Percentiles rank a stretch among this genome's conserved stretches.
Conservation (phyloP, 2,329 filamentous ascomycete genomes). For the Ophiognomonia clavigignenti-juglandacearum region DNA sequence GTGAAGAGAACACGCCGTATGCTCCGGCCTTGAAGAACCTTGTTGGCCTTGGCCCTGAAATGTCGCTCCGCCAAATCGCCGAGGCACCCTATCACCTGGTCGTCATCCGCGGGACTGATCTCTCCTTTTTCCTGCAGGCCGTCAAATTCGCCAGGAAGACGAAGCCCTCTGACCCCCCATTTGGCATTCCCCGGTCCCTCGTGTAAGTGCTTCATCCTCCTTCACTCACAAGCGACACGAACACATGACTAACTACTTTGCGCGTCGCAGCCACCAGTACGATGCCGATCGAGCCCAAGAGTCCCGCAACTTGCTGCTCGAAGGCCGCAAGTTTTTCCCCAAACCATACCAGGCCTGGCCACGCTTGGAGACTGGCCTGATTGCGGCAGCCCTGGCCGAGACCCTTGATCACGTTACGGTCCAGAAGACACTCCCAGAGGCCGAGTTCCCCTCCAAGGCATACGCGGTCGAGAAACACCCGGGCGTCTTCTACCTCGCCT, state of each 20-base stretch:
- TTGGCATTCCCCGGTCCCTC: neutral
- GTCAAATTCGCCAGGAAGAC: neutral
- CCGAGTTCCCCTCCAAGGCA: neutral
- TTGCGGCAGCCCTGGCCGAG: neutral
- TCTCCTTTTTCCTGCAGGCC: too few species aligned
- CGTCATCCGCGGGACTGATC: too few species aligned
- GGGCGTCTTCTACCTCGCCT: neutral
- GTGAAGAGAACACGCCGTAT: too few species aligned
- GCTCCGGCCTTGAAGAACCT: too few species aligned
- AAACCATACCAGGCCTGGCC: neutral
- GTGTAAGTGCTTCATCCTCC: neutral
- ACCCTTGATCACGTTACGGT: neutral
- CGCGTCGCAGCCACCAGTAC: neutral
- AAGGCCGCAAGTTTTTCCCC: neutral
- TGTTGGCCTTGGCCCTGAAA: too few species aligned
- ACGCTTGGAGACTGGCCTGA: neutral
- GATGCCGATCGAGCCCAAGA: neutral
- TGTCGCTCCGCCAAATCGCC: too few species aligned
- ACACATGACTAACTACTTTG: neutral
- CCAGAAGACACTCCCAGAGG: neutral
- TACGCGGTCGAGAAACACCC: neutral
- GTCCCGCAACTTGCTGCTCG: neutral
- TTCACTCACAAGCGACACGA: neutral
- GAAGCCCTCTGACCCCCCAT: neutral
- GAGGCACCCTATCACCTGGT: too few species aligned